Base-by-base conservation (phyloP, 176 grass and related monocot genomes). In the Avena sativa region DNA sequence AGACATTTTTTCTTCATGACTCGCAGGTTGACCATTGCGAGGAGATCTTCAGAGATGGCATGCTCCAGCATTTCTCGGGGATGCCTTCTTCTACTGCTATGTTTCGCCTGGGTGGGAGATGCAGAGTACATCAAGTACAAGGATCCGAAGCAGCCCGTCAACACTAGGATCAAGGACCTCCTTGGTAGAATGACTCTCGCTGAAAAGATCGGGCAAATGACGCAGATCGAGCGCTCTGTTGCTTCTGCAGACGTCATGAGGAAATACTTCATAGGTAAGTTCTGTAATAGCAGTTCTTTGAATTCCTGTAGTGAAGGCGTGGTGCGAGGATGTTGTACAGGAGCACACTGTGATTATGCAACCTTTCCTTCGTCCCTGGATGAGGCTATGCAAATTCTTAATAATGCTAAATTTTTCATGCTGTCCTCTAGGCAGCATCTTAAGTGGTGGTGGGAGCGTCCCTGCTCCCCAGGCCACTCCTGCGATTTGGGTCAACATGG, bases 191-290 rank as follows among this genome's bases (percentile, higher is more conserved):
- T 98, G 96, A 98, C 93, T 74, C 92, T 98, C 87, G 91, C 93
- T 48, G 96, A 98, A 89, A 98, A 95, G 78, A 95, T 95, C 77
- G 96, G 96, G 46, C 96, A 98, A 74, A 98, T 93, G 93, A 95
- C 88, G 36, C 96, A 98, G 90, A 95, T 98, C 20, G 96, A 98
- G 71, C 93, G 93, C 1, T 12, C 79, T 52, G 96, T 94, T 74
- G 96, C 96, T 58, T 98, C 93, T 46, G 85, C 90, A 69, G 84
- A 95, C 46, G 92, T 94, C 81, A 95, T 95, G 96, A 94, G 91
- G 87, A 87, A 90, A 0, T 95, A 92, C 71, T 95, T 98, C 71
- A 98, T 98, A 88, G 96, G 96, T 98, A 91, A 80, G 23, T 73
- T 79, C 38, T 84, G 64, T 34, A 36, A 20, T 51, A 6, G 83